Evolutionary conservation across 2,329 filamentous ascomycete species (phyloP).

Genomic region (Dactylellina cionopaga): DNA sequence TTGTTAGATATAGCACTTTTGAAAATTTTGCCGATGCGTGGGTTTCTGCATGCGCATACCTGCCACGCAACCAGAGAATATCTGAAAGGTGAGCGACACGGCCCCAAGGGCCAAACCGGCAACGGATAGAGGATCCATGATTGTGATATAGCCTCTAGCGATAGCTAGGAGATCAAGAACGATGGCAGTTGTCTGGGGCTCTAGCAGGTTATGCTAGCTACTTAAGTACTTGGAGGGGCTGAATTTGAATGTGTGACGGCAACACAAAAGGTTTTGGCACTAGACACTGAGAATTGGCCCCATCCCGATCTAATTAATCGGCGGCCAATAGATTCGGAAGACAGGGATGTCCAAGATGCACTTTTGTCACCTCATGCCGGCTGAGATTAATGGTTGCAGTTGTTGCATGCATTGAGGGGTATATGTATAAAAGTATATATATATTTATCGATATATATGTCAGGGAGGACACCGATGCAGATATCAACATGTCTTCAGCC

Average conservation of each 20-base stretch:
- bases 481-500: conserved; percentile 11
- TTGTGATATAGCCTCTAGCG: not conserved
- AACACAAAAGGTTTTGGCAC: conserved; percentile 2
- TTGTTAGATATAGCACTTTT: conserved; percentile 5
- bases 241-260: conserved; percentile 8
- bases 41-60: conserved; percentile 11
- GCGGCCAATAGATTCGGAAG: conserved; percentile 2
- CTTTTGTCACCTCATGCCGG: conserved; percentile 5
- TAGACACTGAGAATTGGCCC: not conserved
- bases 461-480: not conserved
- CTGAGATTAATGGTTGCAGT: not conserved
- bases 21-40: conserved; percentile 4
- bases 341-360: conserved; percentile 5
- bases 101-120: conserved; percentile 17
- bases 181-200: conserved; percentile 1
- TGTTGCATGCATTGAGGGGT: conserved; percentile 1
- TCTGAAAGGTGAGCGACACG: conserved; percentile 15
- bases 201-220: conserved; percentile 3
- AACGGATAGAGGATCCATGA: conserved; percentile 22
- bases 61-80: conserved; percentile 20
- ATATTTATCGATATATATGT: not conserved
- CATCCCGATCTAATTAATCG: not conserved
- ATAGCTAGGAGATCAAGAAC: not conserved
- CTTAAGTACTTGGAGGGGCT: not conserved
- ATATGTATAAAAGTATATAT: not conserved